Conservation (phyloP, 2,329 filamentous ascomycete species). For the Knufia fluminis region DNA sequence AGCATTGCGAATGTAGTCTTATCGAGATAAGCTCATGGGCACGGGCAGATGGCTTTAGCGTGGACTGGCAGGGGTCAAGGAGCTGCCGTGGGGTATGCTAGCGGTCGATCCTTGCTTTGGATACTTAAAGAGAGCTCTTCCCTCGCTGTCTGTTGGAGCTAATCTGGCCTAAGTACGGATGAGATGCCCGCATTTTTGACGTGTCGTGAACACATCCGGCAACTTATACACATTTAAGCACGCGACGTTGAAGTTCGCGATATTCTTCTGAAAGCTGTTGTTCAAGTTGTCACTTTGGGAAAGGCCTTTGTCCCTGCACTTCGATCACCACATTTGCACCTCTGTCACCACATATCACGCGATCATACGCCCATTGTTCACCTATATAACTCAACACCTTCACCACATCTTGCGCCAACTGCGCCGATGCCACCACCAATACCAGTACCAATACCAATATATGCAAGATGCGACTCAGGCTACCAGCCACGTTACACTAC, state of each 20-base stretch:
- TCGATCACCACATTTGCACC: neutral
- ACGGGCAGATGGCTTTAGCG: neutral
- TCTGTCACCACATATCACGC: neutral
- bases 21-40: neutral
- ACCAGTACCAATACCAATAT: slow-evolving; percentile 6
- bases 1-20: no score
- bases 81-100: neutral
- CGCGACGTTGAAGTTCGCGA: neutral
- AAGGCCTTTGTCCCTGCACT: neutral
- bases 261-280: neutral
- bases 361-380: neutral
- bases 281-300: neutral
- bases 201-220: neutral
- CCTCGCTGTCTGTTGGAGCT: neutral
- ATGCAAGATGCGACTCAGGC: slow-evolving; percentile 37
- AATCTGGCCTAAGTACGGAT: neutral
- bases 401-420: neutral
- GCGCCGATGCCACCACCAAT: slow-evolving; percentile 9
- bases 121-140: slow-evolving; percentile 1
- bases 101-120: neutral
- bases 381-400: neutral
- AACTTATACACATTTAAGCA: neutral
- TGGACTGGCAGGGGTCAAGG: neutral
- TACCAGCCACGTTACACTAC: slow-evolving; percentile 61
- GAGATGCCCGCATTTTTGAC: neutral